phyloP scores from a whole-genome alignment of 176 grass and related monocot species.

The Paspalum notatum region DNA sequence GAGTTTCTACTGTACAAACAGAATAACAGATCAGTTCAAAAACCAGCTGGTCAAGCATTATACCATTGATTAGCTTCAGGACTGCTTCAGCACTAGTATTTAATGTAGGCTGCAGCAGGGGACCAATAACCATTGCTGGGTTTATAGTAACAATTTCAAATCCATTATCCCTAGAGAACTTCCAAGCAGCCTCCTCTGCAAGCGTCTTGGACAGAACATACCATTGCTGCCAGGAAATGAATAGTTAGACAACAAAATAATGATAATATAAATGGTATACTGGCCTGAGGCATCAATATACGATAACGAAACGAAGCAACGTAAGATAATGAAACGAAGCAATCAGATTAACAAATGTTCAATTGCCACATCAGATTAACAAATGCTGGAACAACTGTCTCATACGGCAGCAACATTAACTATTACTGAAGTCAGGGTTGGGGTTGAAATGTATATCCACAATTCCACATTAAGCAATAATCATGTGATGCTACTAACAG shows the following conservation, averaged over 20 bases:
- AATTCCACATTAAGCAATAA: neutral
- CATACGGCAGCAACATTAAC: neutral
- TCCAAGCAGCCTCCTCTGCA: conserved; percentile 68
- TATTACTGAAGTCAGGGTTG: neutral
- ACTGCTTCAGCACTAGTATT: conserved; percentile 64
- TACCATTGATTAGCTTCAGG: conserved; percentile 65
- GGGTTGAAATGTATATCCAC: neutral
- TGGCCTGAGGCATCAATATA: neutral
- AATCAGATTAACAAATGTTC: conserved; percentile 5
- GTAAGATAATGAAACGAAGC: neutral
- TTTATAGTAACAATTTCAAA: conserved; percentile 62
- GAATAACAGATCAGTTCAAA: neutral
- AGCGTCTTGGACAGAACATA: conserved; percentile 71
- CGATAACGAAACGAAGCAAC: neutral
- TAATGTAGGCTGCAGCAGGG: conserved; percentile 67
- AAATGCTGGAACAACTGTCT: conserved; percentile 8
- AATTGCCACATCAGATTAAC: neutral
- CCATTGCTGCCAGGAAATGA: conserved; percentile 51
- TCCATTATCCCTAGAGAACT: conserved; percentile 63
- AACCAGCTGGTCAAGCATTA: conserved; percentile 5
- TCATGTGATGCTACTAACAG: neutral
- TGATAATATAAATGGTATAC: conserved; percentile 1
- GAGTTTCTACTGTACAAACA: conserved; percentile 7
- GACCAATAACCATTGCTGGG: conserved; percentile 66
- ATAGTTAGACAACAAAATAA: neutral